Conservation (phyloP, 2,329 filamentous ascomycete species). For the Amesomyces nigricolor region DNA sequence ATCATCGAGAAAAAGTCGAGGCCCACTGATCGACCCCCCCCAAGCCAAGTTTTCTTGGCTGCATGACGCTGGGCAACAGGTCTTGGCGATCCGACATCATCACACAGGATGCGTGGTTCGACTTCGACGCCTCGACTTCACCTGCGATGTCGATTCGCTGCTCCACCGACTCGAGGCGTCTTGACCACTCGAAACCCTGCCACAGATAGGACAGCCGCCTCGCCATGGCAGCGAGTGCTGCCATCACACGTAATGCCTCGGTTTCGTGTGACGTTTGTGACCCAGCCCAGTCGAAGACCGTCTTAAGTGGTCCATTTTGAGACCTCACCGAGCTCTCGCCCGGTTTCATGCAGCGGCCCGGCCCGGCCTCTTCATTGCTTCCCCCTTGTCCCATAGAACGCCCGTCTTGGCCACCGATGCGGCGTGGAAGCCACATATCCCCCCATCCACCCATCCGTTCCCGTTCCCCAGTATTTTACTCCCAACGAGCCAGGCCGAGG, state of each 20-base stretch:
- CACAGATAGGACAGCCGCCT: no score
- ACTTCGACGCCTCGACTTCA: no score
- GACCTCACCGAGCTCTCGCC: not conserved
- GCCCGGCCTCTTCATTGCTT: not conserved
- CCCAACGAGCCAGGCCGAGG: not conserved
- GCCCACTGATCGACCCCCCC: not conserved
- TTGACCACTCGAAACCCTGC: no score
- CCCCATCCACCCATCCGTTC: not conserved
- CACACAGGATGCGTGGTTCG: no score
- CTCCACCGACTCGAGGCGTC: no score
- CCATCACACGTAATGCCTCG: not conserved
- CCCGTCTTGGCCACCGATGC: conserved; percentile 5
- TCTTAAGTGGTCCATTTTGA: not conserved
- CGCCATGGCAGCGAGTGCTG: not conserved
- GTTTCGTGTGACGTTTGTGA: not conserved
- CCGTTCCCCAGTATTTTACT: not conserved
- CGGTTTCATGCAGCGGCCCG: conserved; percentile 8
- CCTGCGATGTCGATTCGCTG: no score
- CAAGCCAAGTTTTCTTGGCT: not conserved
- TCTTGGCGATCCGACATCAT: no score
- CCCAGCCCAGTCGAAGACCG: not conserved
- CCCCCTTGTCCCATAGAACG: conserved; percentile 6
- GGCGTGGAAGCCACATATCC: not conserved
- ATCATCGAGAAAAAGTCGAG: not conserved
- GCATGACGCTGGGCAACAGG: not conserved